Evolutionary conservation across 257 asterid genomes (phyloP).

Genomic region (Craterostigma plantagineum): DNA sequence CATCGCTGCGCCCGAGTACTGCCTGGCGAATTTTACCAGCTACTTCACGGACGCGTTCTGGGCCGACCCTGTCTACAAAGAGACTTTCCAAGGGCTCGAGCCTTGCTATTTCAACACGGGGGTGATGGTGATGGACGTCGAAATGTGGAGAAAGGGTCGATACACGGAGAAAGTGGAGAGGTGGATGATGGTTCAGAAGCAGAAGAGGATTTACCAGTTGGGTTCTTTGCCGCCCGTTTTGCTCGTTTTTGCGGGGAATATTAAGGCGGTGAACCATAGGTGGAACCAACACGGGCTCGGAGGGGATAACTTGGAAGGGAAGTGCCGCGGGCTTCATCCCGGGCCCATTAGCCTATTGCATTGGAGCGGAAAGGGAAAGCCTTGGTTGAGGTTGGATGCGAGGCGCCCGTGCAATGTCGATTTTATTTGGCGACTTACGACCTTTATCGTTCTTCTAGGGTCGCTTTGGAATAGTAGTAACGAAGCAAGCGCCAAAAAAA

Average conservation of each 20-base stretch:
- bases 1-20: not conserved
- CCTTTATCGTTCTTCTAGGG: no score
- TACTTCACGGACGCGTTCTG: not conserved
- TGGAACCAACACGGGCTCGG: slow-evolving; percentile 1
- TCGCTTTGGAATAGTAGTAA: no score
- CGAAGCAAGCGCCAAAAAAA: no score
- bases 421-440: no score
- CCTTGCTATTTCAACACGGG: not conserved
- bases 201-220: not conserved
- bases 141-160: not conserved
- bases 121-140: not conserved
- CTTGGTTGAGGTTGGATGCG: not conserved
- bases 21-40: not conserved
- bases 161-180: not conserved
- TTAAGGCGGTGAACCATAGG: not conserved
- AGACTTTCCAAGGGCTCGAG: not conserved
- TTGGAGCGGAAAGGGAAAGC: slow-evolving; percentile 1
- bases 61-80: not conserved
- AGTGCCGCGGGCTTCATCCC: slow-evolving; percentile 1
- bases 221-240: not conserved
- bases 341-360: not conserved
- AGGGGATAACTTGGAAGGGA: slow-evolving; percentile 1
- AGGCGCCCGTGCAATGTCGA: no score
- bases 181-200: not conserved
- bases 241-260: not conserved